Evolutionary conservation across 139 green algal genomes (phyloP).

Genomic region (Chlorella sp.): DNA sequence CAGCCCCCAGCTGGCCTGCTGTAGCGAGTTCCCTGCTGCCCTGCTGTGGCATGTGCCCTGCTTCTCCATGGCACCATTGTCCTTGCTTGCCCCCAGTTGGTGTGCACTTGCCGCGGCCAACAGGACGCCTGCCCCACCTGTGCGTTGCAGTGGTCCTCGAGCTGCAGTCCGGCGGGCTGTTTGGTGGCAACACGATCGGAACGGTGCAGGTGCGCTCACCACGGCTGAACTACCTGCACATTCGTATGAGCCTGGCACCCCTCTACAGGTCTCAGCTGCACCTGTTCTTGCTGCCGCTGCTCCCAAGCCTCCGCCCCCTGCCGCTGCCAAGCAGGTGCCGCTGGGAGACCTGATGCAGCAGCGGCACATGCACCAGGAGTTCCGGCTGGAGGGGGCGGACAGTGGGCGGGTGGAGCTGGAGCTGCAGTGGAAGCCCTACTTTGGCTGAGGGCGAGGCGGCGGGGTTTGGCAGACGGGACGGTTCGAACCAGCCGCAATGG

Average conservation of each 20-base stretch:
- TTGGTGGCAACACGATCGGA: neutral
- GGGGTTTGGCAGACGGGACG: too few relatives aligned
- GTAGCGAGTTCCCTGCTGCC: too few relatives aligned
- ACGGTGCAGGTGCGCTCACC: neutral
- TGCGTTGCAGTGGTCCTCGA: conserved; percentile 4
- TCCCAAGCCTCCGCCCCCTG: neutral
- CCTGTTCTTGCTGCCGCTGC: neutral
- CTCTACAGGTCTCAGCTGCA: neutral
- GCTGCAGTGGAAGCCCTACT: conserved; percentile 13
- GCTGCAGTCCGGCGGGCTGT: neutral
- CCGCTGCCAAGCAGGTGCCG: too few relatives aligned
- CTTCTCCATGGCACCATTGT: too few relatives aligned
- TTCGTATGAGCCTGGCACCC: neutral
- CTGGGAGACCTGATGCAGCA: neutral
- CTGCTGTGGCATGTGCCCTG: neutral
- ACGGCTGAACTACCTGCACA: too few relatives aligned
- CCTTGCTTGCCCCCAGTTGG: too few relatives aligned
- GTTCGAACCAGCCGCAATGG: too few relatives aligned
- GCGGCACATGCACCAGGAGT: neutral
- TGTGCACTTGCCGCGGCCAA: too few relatives aligned
- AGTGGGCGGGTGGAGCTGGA: conserved; percentile 6
- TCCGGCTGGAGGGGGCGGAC: neutral
- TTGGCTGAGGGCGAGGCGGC: conserved; percentile 42
- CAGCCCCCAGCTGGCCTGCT: too few relatives aligned
- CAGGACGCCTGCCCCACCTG: neutral